A percentile compares a stretch with the other conserved stretches of the same genome.
Conservation (phyloP, 2,329 filamentous ascomycete genomes). For the Clonostachys byssicola region DNA sequence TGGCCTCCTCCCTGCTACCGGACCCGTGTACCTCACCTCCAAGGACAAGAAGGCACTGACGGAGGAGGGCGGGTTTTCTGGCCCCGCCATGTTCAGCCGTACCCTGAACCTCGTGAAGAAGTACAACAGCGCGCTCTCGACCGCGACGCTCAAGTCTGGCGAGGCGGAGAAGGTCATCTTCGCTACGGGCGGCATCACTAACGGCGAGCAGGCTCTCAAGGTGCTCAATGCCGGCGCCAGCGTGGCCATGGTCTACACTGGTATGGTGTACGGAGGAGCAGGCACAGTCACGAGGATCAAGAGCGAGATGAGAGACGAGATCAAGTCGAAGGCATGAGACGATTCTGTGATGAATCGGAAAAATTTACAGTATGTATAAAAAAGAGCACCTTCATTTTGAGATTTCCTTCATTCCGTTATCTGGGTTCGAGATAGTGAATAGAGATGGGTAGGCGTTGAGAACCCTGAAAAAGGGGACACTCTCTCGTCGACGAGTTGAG, state of each 20-base stretch:
- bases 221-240: slow-evolving; percentile 86
- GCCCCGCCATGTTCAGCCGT: slow-evolving; percentile 80
- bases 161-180: slow-evolving; percentile 74
- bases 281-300: slow-evolving; percentile 64
- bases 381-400: too few species aligned
- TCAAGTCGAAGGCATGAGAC: slow-evolving; percentile 13
- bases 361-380: too few species aligned
- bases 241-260: slow-evolving; percentile 89
- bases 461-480: too few species aligned
- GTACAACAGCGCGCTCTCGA: slow-evolving; percentile 69
- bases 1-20: slow-evolving; percentile 56
- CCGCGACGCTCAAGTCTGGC: slow-evolving; percentile 26
- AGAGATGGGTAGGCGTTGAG: too few species aligned
- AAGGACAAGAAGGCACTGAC: slow-evolving; percentile 64
- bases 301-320: slow-evolving; percentile 49
- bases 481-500: too few species aligned
- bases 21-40: slow-evolving; percentile 57
- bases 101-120: slow-evolving; percentile 75
- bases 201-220: slow-evolving; percentile 76
- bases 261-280: slow-evolving; percentile 58
- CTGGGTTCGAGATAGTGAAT: too few species aligned
- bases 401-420: too few species aligned
- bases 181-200: slow-evolving; percentile 88
- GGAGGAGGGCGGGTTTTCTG: slow-evolving; percentile 86
- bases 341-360: too few species aligned